Percentiles rank a stretch among this genome's conserved stretches.
Evolutionary conservation across 176 grass and related monocot genomes (phyloP).

Genomic region (Oryza longistaminata): DNA sequence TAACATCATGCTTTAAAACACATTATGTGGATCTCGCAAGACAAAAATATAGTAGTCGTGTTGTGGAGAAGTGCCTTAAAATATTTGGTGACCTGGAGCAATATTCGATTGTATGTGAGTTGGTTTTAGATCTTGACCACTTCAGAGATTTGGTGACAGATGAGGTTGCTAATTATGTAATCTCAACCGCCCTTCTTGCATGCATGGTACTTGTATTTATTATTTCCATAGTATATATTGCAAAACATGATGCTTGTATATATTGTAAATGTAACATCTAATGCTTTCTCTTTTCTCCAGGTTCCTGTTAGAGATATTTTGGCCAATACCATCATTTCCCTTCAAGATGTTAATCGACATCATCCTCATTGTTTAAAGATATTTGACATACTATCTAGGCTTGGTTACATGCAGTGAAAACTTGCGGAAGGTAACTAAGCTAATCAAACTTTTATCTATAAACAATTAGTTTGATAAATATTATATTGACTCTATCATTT

Average conservation of each 20-base stretch:
- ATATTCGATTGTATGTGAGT: slow-evolving; percentile 33
- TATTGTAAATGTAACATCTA: not conserved
- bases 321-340: slow-evolving; percentile 39
- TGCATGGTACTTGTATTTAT: slow-evolving; percentile 33
- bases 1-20: slow-evolving; percentile 32
- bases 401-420: not conserved
- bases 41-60: slow-evolving; percentile 58
- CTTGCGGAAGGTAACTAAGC: slow-evolving; percentile 22
- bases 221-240: not conserved
- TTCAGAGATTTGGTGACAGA: slow-evolving; percentile 49
- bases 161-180: slow-evolving; percentile 58
- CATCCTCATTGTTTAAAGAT: slow-evolving; percentile 52
- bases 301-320: slow-evolving; percentile 10
- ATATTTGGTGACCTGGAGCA: slow-evolving; percentile 9
- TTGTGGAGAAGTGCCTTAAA: slow-evolving; percentile 60
- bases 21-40: slow-evolving; percentile 45
- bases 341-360: slow-evolving; percentile 28
- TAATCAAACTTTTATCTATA: not conserved
- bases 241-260: too few relatives aligned
- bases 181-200: slow-evolving; percentile 39
- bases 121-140: slow-evolving; percentile 25
- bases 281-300: not conserved
- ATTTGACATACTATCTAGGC: slow-evolving; percentile 25
- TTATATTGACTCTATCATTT: not conserved
- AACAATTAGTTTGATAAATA: not conserved